Evolutionary conservation across 345 rosid genomes (phyloP).

Genomic region (Eutrema yunnanense): DNA sequence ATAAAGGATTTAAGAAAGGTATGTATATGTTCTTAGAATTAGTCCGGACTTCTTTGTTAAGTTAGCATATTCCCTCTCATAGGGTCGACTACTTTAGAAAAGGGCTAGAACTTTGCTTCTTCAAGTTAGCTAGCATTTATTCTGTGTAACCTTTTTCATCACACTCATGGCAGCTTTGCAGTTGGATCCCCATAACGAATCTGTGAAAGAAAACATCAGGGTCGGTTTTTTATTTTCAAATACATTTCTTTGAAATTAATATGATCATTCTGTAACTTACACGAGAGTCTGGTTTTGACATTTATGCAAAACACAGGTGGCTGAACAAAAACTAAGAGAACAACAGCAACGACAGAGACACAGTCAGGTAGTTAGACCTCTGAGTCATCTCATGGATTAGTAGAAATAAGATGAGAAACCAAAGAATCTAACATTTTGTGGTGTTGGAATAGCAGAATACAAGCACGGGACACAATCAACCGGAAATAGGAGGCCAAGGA

Average conservation of each 20-base stretch:
- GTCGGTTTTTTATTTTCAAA: slow-evolving; percentile 23
- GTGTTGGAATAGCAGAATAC: slow-evolving; percentile 18
- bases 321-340: slow-evolving; percentile 65
- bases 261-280: neutral
- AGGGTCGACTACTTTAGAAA: neutral
- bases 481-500: slow-evolving; percentile 12
- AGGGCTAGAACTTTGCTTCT: slow-evolving; percentile 1
- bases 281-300: slow-evolving; percentile 6
- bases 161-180: slow-evolving; percentile 53
- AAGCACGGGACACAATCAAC: slow-evolving; percentile 7
- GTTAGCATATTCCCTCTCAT: neutral
- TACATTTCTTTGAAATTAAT: neutral
- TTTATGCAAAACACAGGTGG: slow-evolving; percentile 39
- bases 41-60: neutral
- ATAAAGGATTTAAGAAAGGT: slow-evolving; percentile 89
- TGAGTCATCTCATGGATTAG: neutral
- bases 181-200: slow-evolving; percentile 68
- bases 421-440: slow-evolving; percentile 1
- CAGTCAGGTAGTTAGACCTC: slow-evolving; percentile 42
- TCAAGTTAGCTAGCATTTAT: neutral
- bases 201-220: slow-evolving; percentile 72
- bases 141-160: slow-evolving; percentile 11
- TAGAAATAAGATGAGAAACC: neutral
- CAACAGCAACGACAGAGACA: slow-evolving; percentile 39
- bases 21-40: neutral